Evolutionary conservation across 108 stramenopile species (phyloP), one percentile per base, ranked within the genome.

Genomic region (Fistulifera pelliculosa): DNA sequence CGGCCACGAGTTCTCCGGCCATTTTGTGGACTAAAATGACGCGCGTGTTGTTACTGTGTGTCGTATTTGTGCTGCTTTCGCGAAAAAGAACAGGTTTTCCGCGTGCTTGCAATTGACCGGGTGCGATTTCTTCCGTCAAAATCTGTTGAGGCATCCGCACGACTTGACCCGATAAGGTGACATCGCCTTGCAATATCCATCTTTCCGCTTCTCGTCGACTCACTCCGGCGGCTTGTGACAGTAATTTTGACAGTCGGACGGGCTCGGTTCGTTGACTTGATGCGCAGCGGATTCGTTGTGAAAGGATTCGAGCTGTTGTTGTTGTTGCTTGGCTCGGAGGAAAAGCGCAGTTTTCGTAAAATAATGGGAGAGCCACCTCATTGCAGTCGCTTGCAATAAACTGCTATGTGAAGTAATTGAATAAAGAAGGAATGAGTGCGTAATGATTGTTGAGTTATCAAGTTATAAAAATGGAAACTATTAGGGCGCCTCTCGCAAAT

Each of bases 21-120:
- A 85, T 51, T 49, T 89, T 89, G 54, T 89, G 79, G 3, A 72
- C 83, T 2, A 83, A 62, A 76, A 81, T 85, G 0, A 89, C 71
- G 58, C 74, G 54, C 15, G 54, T 54, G 16, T 17, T 35, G 17
- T 23, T 22, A 6, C 11, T 58, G n/a, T 58, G 10, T 19, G 2
- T 22, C 25, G 27, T 43, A 7, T 43, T 51, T 23, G 60, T 45
- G 23, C 31, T 49, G 10, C 39, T 58, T n/a, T 48, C 62, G 16
- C 61, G 50, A 18, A 64, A 59, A 10, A 53, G 56, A 13, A 79
- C 52, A 25, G 64, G 48, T 42, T 60, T 75, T 0, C 80, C 85
- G 42, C 71, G 48, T 15, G 80, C 73, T 42, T 82, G 79, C 48
- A 86, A 61, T 17, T 65, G 60, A 13, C 39, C 28, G 7, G 23